These are phyloP conservation scores for Ziziphus jujuba DNA, from an alignment of 306 rosid species.

Conservation along the genomic window DNA sequence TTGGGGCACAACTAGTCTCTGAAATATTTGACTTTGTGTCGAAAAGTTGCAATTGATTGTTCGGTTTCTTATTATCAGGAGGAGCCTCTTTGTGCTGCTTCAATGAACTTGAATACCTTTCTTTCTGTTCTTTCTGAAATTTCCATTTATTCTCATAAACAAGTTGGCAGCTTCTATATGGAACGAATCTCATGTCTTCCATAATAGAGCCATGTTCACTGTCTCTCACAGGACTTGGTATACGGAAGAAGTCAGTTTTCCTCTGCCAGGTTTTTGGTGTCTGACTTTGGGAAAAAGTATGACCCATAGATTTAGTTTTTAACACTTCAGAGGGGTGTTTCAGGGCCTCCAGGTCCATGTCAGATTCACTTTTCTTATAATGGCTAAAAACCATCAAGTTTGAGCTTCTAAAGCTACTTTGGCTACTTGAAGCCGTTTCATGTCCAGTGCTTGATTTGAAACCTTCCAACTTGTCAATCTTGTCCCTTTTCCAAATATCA, in stretches of 20 bases:
- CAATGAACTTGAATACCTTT: constrained; percentile 24
- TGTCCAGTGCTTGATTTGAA: constrained; percentile 34
- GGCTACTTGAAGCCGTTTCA: constrained; percentile 43
- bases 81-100: constrained; percentile 29
- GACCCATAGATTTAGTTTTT: constrained; percentile 28
- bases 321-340: constrained; percentile 27
- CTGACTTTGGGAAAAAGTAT: constrained; percentile 16
- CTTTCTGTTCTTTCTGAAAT: constrained; percentile 35
- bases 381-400: constrained; percentile 10
- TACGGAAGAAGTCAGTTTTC: constrained; percentile 32
- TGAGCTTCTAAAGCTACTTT: constrained; percentile 26
- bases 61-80: constrained; percentile 17
- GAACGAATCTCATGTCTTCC: constrained; percentile 28
- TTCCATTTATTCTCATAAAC: constrained; percentile 34
- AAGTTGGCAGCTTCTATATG: constrained; percentile 25
- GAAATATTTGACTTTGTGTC: constrained; percentile 26
- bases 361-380: constrained; percentile 31
- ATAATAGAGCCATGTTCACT: constrained; percentile 4
- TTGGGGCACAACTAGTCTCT: constrained; percentile 18
- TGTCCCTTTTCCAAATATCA: constrained; percentile 30
- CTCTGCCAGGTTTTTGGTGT: constrained; percentile 32
- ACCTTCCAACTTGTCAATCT: constrained; percentile 27
- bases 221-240: constrained; percentile 24
- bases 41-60: constrained; percentile 20
- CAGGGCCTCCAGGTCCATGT: constrained; percentile 26